Evolutionary conservation across 192 early-diverging fungal species (phyloP).

Genomic region (Cetraspora pellucida): DNA sequence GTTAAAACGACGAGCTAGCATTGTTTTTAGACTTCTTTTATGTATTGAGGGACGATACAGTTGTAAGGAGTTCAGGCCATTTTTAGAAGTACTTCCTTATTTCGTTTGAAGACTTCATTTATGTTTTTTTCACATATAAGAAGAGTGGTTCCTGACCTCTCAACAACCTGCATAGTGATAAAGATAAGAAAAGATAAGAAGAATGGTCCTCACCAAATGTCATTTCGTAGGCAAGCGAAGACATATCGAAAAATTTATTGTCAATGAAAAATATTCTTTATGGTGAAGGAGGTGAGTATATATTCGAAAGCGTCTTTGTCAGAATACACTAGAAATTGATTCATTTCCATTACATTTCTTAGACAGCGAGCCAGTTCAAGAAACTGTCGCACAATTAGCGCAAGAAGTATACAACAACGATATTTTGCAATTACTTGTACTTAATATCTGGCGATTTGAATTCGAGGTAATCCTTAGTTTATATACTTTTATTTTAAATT

Average conservation of each 20-base stretch:
- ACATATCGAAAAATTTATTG: slow-evolving; percentile 93
- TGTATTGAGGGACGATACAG: neutral
- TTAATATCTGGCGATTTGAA: slow-evolving; percentile 91
- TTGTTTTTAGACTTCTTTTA: neutral
- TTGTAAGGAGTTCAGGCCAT: neutral
- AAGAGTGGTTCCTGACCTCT: slow-evolving; percentile 32
- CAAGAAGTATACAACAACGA: slow-evolving; percentile 96
- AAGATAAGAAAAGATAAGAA: slow-evolving; percentile 17
- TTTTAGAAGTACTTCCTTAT: neutral
- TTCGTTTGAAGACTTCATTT: neutral
- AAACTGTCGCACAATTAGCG: slow-evolving; percentile 90
- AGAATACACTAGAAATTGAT: neutral
- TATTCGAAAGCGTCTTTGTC: neutral
- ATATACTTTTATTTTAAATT: neutral
- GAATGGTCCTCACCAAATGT: slow-evolving; percentile 25
- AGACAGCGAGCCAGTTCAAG: slow-evolving; percentile 85
- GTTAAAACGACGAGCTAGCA: neutral
- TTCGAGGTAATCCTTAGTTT: slow-evolving; percentile 67
- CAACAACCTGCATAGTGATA: slow-evolving; percentile 22
- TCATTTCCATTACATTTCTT: slow-evolving; percentile 12
- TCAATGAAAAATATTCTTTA: slow-evolving; percentile 93
- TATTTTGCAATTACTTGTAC: slow-evolving; percentile 82
- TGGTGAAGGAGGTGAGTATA: slow-evolving; percentile 83
- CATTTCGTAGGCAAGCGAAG: slow-evolving; percentile 85
- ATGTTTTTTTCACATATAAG: neutral